Evolutionary conservation across 306 rosid species (phyloP).

Genomic region (Hippophae gyantsensis): DNA sequence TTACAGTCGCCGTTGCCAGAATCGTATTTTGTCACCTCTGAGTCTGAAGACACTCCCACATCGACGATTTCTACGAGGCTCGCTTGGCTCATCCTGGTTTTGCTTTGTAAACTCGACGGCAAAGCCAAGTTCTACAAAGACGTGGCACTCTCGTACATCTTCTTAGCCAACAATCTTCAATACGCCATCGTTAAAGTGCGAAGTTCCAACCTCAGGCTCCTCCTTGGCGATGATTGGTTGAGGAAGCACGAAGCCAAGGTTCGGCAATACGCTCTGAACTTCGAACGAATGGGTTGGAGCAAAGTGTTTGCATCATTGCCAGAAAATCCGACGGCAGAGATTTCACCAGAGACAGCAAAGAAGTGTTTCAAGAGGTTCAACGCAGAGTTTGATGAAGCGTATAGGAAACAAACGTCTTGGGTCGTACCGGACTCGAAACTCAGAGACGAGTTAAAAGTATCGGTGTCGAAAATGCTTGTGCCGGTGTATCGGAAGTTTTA

Average conservation of each 20-base stretch:
- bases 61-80: conserved; percentile 35
- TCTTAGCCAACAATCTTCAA: conserved; percentile 85
- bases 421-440: conserved; percentile 49
- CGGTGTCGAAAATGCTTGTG: conserved; percentile 34
- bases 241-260: conserved; percentile 51
- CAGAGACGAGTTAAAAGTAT: conserved; percentile 43
- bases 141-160: conserved; percentile 65
- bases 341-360: conserved; percentile 39
- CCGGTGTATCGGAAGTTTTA: conserved; percentile 28
- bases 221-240: conserved; percentile 61
- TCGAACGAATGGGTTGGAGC: conserved; percentile 70
- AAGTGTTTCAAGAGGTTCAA: conserved; percentile 29
- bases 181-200: conserved; percentile 63
- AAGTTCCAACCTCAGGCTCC: conserved; percentile 37
- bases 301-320: conserved; percentile 42
- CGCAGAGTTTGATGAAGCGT: conserved; percentile 37
- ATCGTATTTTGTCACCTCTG: conserved; percentile 34
- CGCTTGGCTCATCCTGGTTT: conserved; percentile 59
- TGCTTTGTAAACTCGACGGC: conserved; percentile 79
- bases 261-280: conserved; percentile 56
- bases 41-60: conserved; percentile 11
- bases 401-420: conserved; percentile 49
- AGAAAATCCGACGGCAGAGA: conserved; percentile 42
- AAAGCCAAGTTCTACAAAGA: conserved; percentile 58
- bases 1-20: conserved; percentile 50